Percentiles rank a stretch among this genome's conserved stretches.
Evolutionary conservation across 2,329 filamentous ascomycete species (phyloP).

Genomic region (Colletotrichum musicola): DNA sequence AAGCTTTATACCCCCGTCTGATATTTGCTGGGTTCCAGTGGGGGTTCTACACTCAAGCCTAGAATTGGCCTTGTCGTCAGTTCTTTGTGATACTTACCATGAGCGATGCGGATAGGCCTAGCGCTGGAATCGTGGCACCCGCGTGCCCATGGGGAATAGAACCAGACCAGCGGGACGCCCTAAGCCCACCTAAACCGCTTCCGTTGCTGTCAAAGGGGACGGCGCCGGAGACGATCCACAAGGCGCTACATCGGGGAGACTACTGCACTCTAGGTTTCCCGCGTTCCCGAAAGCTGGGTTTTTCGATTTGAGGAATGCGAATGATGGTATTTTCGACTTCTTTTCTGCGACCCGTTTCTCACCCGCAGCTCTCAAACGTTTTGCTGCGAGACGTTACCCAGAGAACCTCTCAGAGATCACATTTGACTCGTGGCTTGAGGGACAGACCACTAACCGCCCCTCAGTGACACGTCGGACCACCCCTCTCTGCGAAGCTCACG

Average conservation of each 20-base stretch:
- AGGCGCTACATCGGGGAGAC: constrained; percentile 2
- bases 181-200: constrained; percentile 7
- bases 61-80: too few relatives aligned
- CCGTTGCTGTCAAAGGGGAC: constrained; percentile 1
- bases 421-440: constrained; percentile 1
- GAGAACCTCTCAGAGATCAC: not conserved
- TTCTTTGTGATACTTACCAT: too few relatives aligned
- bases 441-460: not conserved
- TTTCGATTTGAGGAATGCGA: not conserved
- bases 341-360: not conserved
- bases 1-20: too few relatives aligned
- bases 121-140: constrained; percentile 1
- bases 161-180: constrained; percentile 1
- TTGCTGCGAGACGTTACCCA: not conserved
- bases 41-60: too few relatives aligned
- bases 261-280: not conserved
- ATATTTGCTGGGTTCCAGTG: too few relatives aligned
- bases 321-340: too few relatives aligned
- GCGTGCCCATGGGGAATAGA: constrained; percentile 1
- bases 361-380: not conserved
- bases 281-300: not conserved
- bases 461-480: not conserved
- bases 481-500: not conserved
- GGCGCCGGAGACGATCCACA: not conserved
- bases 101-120: too few relatives aligned